Evolutionary conservation across 805 yeast species (phyloP), one percentile per base, ranked within the genome.

Genomic region (Wickerhamiella galacta): DNA sequence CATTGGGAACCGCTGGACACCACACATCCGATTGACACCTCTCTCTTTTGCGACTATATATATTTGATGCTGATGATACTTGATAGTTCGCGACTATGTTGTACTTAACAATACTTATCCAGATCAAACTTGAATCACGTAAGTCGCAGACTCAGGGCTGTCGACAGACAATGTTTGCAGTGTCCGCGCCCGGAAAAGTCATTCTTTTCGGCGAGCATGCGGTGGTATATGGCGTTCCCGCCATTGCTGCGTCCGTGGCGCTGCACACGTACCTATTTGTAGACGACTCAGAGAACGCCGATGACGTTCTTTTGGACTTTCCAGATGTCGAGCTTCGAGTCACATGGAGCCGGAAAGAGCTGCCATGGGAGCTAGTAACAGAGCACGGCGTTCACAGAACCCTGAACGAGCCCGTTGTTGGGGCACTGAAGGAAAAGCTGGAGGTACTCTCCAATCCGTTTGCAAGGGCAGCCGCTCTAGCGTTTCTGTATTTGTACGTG

Each of bases 141-240:
- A 20, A 20, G 7, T 20, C 7, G 10, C 10, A 8, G 19, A 14
- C 17, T 16, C n/a, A 14, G 16, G 16, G 7, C 5, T 16, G 4
- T 37, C 37, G 9, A 23, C 32, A n/a, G 20, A 25, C 20, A 41
- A 33, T 20, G 14, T 81, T 85, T 52, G 56, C 71, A 32, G 80
- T 82, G 2, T 79, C 94, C 34, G 90, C 98, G 1, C 98, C 98
- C 0, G 98, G 98, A 3, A 90, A 90, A 49, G 93, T 83, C 28
- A 90, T 90, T 45, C 64, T 90, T 22, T 90, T 85, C 53, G 98
- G 98, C 16, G 98, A 90, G 51, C 98, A 90, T 49, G 79, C 95
- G 6, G 96, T 92, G 2, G 98, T 90, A 0, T 80, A 79, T 51
- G 75, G 79, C 29, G 79, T 72, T 59, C 95, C 95, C 1, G 96